These are phyloP conservation scores for Thraustotheca clavata DNA, from an alignment of 352 stramenopile species.

Conservation along the genomic window DNA sequence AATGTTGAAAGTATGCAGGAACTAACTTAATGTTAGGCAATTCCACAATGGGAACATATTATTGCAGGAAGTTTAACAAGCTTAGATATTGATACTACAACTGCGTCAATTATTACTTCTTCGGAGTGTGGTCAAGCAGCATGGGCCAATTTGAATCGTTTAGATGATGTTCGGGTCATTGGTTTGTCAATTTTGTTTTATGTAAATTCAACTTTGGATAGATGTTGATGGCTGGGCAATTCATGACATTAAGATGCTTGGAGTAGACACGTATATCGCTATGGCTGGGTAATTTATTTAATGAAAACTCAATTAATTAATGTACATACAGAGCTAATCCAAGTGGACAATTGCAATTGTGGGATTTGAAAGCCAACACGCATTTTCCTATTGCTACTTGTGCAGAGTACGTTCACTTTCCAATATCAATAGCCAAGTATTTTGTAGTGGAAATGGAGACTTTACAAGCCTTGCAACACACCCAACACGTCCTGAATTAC, in stretches of 20 bases:
- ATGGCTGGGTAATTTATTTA: conserved; percentile 44
- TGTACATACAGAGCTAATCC: conserved; percentile 31
- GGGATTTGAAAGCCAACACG: conserved; percentile 52
- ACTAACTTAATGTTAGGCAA: not conserved
- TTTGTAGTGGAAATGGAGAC: not conserved
- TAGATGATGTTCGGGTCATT: conserved; percentile 39
- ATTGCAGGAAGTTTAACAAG: conserved; percentile 42
- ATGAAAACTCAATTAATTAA: not conserved
- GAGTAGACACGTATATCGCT: conserved; percentile 50
- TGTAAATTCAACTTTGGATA: conserved; percentile 21
- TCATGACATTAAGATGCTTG: conserved; percentile 65
- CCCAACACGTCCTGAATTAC: conserved; percentile 61
- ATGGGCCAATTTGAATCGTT: conserved; percentile 59
- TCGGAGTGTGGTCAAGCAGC: conserved; percentile 45
- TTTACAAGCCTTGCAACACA: conserved; percentile 64
- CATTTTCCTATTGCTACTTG: conserved; percentile 43
- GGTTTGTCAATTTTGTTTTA: conserved; percentile 24
- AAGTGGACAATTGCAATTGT: conserved; percentile 59
- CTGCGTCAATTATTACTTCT: conserved; percentile 42
- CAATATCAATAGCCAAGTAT: not conserved
- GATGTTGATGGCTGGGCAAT: conserved; percentile 44
- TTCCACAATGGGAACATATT: conserved; percentile 56
- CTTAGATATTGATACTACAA: conserved; percentile 42
- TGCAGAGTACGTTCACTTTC: conserved; percentile 38
- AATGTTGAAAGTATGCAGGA: not conserved